These are phyloP conservation scores for Plasmopara muralis DNA, from an alignment of 352 stramenopile genomes.

Conservation along the genomic window DNA sequence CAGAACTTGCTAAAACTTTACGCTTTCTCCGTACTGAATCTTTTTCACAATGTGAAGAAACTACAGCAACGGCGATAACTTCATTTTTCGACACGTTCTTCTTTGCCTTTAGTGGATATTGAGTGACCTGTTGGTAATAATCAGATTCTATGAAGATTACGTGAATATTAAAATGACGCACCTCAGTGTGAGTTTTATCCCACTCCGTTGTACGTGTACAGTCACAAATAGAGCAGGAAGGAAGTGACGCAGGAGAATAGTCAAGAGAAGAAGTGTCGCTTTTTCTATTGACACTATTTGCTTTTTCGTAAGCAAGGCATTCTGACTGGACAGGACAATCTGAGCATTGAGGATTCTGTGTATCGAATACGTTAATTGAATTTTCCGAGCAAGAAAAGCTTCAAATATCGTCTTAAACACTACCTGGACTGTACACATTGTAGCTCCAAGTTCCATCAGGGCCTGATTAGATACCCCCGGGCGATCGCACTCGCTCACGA, in stretches of 20 bases:
- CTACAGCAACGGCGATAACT: conserved; percentile 62
- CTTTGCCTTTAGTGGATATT: conserved; percentile 77
- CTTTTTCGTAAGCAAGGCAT: conserved; percentile 69
- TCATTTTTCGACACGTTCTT: conserved; percentile 77
- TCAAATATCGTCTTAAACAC: neutral
- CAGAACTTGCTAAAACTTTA: conserved; percentile 14
- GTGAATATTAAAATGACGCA: conserved; percentile 7
- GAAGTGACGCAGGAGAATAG: conserved; percentile 3
- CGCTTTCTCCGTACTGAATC: conserved; percentile 12
- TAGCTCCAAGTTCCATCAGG: conserved; percentile 98
- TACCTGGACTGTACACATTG: conserved; percentile 89
- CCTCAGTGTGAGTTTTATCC: conserved; percentile 25
- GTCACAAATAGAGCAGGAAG: conserved; percentile 61
- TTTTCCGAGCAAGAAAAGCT: too few species aligned
- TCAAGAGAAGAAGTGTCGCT: conserved; percentile 1
- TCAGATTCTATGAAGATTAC: conserved; percentile 5
- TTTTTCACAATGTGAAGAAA: conserved; percentile 24
- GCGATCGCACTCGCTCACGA: conserved; percentile 59
- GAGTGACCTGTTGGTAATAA: conserved; percentile 41
- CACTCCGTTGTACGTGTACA: conserved; percentile 47
- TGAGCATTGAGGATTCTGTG: conserved; percentile 69
- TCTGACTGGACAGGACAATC: conserved; percentile 55
- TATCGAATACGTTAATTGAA: neutral
- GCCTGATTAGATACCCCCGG: conserved; percentile 96
- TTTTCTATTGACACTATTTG: conserved; percentile 10